Evolutionary conservation across 2,329 filamentous ascomycete species (phyloP).

Genomic region (Colletotrichum endophyticum): DNA sequence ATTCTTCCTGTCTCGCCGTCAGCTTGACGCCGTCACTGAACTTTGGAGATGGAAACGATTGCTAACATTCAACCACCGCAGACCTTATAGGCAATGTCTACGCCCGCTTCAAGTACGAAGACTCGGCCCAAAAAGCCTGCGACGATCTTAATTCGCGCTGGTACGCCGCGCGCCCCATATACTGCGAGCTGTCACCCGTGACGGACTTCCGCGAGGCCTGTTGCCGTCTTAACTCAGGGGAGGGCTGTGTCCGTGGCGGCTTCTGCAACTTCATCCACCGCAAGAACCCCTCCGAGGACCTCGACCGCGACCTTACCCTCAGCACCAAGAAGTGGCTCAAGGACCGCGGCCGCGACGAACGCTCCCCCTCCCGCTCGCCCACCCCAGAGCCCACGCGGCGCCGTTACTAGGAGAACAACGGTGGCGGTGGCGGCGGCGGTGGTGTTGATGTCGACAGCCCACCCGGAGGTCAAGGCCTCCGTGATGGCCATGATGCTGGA

Average conservation of each 20-base stretch:
- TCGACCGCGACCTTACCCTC: slow-evolving; percentile 86
- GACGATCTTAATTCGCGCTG: slow-evolving; percentile 93
- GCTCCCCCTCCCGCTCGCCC: slow-evolving; percentile 81
- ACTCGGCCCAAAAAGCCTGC: slow-evolving; percentile 90
- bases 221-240: slow-evolving; percentile 90
- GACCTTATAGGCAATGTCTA: slow-evolving; percentile 99
- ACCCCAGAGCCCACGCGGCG: slow-evolving; percentile 83
- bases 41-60: not conserved
- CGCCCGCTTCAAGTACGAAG: slow-evolving; percentile 99
- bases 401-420: slow-evolving; percentile 57
- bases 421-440: not conserved
- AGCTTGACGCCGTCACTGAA: not conserved
- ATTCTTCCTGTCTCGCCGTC: slow-evolving; percentile 18
- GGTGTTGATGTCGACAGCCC: not conserved
- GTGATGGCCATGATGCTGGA: not conserved
- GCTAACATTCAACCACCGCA: slow-evolving; percentile 32
- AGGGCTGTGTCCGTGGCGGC: slow-evolving; percentile 93
- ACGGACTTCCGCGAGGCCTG: slow-evolving; percentile 99
- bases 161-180: slow-evolving; percentile 97
- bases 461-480: not conserved
- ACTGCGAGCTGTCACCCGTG: slow-evolving; percentile 95
- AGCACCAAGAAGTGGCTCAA: slow-evolving; percentile 97
- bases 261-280: slow-evolving; percentile 99
- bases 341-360: slow-evolving; percentile 80
- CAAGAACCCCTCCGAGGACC: slow-evolving; percentile 89